These are phyloP conservation scores for Nymphaea colorata DNA, from an alignment of 164 flowering plant genomes.

Conservation along the genomic window DNA sequence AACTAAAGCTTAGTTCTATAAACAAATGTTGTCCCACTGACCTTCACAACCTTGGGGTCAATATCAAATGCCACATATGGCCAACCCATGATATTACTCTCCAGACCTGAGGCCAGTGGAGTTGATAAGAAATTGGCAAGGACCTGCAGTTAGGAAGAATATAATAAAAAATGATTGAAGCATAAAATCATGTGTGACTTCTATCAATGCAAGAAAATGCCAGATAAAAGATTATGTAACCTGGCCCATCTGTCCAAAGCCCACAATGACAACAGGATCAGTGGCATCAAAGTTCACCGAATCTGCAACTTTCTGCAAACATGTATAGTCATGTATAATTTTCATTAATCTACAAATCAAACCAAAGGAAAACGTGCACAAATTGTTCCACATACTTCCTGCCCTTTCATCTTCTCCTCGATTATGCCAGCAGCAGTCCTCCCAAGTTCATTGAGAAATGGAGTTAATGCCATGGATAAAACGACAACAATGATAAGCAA, in stretches of 20 bases:
- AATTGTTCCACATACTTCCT: slow-evolving; percentile 34
- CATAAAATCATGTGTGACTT: background rate
- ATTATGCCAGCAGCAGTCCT: slow-evolving; percentile 58
- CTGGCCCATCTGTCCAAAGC: slow-evolving; percentile 98
- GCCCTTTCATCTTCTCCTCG: slow-evolving; percentile 40
- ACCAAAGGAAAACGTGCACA: background rate
- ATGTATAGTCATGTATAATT: slow-evolving; percentile 1
- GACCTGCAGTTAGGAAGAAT: slow-evolving; percentile 37
- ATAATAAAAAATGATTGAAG: background rate
- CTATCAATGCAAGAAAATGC: background rate
- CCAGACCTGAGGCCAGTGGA: slow-evolving; percentile 74
- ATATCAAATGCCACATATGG: slow-evolving; percentile 92
- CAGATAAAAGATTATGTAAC: slow-evolving; percentile 16
- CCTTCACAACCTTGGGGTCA: slow-evolving; percentile 82
- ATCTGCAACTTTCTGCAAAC: slow-evolving; percentile 46
- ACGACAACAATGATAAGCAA: slow-evolving; percentile 96
- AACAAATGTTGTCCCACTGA: slow-evolving; percentile 12
- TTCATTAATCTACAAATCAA: background rate
- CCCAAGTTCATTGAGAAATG: slow-evolving; percentile 83
- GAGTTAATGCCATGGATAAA: slow-evolving; percentile 94
- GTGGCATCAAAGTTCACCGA: slow-evolving; percentile 53
- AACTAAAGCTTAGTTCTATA: background rate
- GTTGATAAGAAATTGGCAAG: slow-evolving; percentile 91
- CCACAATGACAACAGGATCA: slow-evolving; percentile 90
- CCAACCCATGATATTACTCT: slow-evolving; percentile 51